Evolutionary conservation across 768 basidiomycete genomes (phyloP), one percentile per base, ranked within the genome.

Genomic region (Boletus subparvulus): DNA sequence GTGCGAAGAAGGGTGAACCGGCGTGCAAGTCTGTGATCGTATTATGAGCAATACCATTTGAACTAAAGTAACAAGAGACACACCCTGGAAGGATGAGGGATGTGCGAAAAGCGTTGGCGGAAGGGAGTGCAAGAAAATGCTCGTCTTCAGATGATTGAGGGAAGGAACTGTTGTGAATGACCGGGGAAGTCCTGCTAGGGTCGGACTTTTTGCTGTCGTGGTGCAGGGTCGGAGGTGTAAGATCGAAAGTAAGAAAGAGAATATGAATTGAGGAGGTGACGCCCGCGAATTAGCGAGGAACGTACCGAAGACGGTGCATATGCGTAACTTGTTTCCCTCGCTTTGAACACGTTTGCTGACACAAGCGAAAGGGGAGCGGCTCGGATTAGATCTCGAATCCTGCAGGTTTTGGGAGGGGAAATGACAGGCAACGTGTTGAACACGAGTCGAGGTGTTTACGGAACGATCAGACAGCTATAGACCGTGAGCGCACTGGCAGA

Each of bases 251-350:
- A 44, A 56, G 56, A 49, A 40, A 33, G 1, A 58, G 53, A 54
- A 61, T 57, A 64, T 62, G 65, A 65, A 65, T 56, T 69, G 67
- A 55, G 45, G 67, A 54, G 45, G 55, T 61, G 65, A 61, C 61
- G 52, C 62, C 57, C 65, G 60, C 62, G 72, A 68, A 66, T 61
- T 61, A 61, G 61, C 62, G 56, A 66, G 59, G 61, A 59, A 68
- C 88, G 77, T 79, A 90, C 90, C 90, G 90, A 75, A 92, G 88
- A 66, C 87, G 87, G 79, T 88, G 77, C 90, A 92, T 91, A 69
- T 66, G 63, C 58, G 64, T 58, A 49, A 64, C 60, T 60, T 43
- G 61, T 62, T 56, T 59, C 67, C 81, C 84, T 86, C 81, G 82
- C 78, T 83, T 83, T 75, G 74, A 78, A 82, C 87, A 89, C 86